phyloP scores from a whole-genome alignment of 169 alveolate genomes.

The Pseudocohnilembus persalinus region DNA sequence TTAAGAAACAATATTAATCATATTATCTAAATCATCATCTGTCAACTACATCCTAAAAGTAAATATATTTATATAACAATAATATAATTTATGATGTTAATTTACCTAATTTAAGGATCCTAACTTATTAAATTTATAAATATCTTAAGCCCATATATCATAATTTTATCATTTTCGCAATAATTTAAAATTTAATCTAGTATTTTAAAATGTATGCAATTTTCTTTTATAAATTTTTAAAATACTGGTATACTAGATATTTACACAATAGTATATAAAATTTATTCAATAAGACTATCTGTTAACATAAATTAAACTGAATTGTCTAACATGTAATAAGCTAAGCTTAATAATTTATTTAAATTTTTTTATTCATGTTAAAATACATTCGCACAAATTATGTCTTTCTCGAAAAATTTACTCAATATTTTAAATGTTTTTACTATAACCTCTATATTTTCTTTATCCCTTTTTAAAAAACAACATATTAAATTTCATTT shows the following conservation, averaged over 20 bases:
- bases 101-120: neutral
- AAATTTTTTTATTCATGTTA: neutral
- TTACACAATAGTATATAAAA: neutral
- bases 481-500: too few species aligned
- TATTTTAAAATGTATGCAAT: neutral
- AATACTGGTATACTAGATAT: neutral
- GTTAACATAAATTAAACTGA: neutral
- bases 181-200: neutral
- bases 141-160: neutral
- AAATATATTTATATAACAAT: too few species aligned
- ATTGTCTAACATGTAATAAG: neutral
- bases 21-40: neutral
- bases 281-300: neutral
- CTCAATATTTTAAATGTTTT: too few species aligned
- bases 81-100: too few species aligned
- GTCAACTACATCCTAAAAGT: neutral
- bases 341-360: neutral
- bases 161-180: neutral
- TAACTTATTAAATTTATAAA: too few species aligned
- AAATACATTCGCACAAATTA: neutral
- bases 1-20: neutral
- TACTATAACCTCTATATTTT: neutral
- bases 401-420: neutral
- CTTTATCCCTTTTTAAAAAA: neutral
- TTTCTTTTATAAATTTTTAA: neutral